These are phyloP conservation scores for Nicotiana undulata DNA, from an alignment of 257 asterid species.

Conservation along the genomic window DNA sequence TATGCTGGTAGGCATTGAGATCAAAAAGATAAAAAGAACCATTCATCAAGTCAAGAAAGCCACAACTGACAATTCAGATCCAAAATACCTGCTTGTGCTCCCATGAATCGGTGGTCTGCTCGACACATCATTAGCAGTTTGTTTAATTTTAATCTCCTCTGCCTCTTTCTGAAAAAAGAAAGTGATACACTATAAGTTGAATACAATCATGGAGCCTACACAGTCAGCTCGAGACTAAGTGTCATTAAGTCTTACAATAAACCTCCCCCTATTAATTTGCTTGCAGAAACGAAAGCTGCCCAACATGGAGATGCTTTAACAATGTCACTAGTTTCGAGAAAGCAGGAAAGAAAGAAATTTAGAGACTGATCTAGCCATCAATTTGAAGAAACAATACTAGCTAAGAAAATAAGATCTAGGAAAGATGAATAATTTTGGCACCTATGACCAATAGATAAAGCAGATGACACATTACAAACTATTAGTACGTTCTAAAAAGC, in stretches of 20 bases:
- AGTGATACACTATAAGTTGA: conserved; percentile 9
- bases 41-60: background rate
- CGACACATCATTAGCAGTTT: conserved; percentile 27
- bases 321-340: background rate
- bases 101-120: conserved; percentile 46
- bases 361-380: background rate
- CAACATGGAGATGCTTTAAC: background rate
- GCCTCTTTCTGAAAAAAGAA: conserved; percentile 51
- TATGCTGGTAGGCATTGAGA: background rate
- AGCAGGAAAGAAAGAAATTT: background rate
- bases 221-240: background rate
- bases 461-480: background rate
- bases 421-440: background rate
- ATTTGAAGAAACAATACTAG: background rate
- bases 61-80: background rate
- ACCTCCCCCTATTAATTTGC: background rate
- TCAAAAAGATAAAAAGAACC: background rate
- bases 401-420: background rate
- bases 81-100: conserved; percentile 64
- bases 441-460: background rate
- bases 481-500: background rate
- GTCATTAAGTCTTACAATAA: background rate
- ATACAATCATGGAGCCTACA: background rate
- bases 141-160: conserved; percentile 40
- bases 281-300: background rate